These are phyloP conservation scores for Fusarium setosum DNA, from an alignment of 2,329 filamentous ascomycete species.

Conservation along the genomic window DNA sequence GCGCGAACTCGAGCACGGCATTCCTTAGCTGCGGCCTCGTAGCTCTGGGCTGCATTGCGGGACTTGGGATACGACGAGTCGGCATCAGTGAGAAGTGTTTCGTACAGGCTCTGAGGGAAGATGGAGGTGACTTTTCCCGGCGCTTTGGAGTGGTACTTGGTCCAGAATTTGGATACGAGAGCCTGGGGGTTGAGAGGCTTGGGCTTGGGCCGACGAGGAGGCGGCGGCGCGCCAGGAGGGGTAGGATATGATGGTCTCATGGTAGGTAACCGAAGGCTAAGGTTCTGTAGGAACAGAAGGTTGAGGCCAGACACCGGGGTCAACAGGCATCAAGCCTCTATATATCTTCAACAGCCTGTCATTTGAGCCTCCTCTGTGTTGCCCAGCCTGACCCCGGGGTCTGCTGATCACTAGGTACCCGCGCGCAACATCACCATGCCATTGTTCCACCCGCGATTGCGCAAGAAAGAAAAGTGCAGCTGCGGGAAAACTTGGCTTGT, in stretches of 20 bases:
- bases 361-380: conserved; percentile 8
- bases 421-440: conserved; percentile 4
- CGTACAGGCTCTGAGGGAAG: conserved; percentile 55
- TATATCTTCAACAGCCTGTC: conserved; percentile 15
- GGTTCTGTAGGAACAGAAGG: neutral
- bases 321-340: conserved; percentile 10
- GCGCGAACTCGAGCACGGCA: conserved; percentile 54
- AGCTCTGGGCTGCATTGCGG: conserved; percentile 55
- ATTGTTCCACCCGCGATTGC: conserved; percentile 25
- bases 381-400: conserved; percentile 5
- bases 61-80: conserved; percentile 39
- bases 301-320: neutral
- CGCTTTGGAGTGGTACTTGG: conserved; percentile 53
- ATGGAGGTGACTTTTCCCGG: conserved; percentile 58
- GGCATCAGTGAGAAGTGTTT: conserved; percentile 39
- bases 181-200: conserved; percentile 51
- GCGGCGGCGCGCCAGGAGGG: neutral
- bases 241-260: conserved; percentile 23
- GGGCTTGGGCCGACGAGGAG: conserved; percentile 25
- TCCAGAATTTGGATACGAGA: conserved; percentile 55
- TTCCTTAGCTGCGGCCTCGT: conserved; percentile 53
- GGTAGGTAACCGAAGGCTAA: neutral
- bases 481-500: conserved; percentile 15
- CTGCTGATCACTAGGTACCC: conserved; percentile 21
- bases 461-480: conserved; percentile 2